Conservation (phyloP, 2,329 filamentous ascomycete genomes). For the Phialophora chinensis region DNA sequence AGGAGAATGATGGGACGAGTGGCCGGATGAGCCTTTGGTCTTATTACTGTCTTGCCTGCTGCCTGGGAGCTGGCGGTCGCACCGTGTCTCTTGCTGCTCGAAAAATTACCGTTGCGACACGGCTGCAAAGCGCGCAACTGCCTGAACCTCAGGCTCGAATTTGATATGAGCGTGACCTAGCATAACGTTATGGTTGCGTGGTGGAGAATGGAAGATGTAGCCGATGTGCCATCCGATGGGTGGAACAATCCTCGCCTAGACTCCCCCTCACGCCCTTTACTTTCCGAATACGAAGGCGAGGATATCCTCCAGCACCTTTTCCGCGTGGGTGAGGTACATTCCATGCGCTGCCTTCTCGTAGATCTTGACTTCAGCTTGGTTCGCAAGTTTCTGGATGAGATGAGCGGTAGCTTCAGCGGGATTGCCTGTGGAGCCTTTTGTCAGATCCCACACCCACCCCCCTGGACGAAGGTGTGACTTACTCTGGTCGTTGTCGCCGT, state of each 20-base stretch:
- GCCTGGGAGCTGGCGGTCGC: neutral
- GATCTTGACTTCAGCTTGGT: constrained; percentile 40
- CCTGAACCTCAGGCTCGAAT: neutral
- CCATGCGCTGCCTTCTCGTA: constrained; percentile 43
- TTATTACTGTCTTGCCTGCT: neutral
- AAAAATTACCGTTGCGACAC: neutral
- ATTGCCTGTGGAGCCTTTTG: constrained; percentile 31
- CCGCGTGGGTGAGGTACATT: constrained; percentile 35
- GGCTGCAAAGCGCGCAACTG: neutral
- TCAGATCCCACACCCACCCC: neutral
- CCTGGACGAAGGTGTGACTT: constrained; percentile 13
- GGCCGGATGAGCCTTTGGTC: neutral
- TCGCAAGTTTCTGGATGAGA: constrained; percentile 39
- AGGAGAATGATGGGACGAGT: neutral
- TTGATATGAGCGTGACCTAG: neutral
- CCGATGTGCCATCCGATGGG: neutral
- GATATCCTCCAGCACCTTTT: constrained; percentile 36
- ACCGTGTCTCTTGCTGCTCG: neutral
- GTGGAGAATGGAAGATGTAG: neutral
- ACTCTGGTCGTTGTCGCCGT: constrained; percentile 42
- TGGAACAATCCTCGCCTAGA: neutral
- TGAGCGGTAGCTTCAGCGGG: constrained; percentile 39
- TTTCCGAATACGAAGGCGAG: constrained; percentile 31
- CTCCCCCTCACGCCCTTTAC: neutral
- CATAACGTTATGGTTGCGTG: constrained; percentile 29